Percentiles rank a stretch among this genome's conserved stretches.
phyloP scores from a whole-genome alignment of 805 yeast species.

The Yarrowia divulgata region DNA sequence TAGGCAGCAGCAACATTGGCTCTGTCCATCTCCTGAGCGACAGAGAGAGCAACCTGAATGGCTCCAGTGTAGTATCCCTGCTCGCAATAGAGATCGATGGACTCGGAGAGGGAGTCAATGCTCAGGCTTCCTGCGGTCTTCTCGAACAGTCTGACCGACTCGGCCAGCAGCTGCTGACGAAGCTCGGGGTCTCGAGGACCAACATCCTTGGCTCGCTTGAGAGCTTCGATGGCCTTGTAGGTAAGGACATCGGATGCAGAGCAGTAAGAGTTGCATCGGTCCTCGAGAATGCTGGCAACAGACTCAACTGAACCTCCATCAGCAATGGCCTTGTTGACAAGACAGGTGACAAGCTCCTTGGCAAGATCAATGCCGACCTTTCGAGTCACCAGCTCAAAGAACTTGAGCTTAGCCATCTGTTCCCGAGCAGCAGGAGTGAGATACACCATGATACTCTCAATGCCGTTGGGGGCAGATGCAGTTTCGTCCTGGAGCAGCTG shows the following conservation, averaged over 20 bases:
- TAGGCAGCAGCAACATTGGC: constrained; percentile 66
- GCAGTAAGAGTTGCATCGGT: constrained; percentile 93
- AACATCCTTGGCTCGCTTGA: constrained; percentile 82
- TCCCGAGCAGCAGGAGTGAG: constrained; percentile 72
- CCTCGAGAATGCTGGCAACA: constrained; percentile 86
- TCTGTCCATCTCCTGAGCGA: constrained; percentile 72
- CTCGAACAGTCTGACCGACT: constrained; percentile 78
- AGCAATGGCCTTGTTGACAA: constrained; percentile 85
- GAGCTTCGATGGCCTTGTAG: constrained; percentile 90
- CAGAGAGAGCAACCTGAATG: constrained; percentile 77
- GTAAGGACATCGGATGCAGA: constrained; percentile 92
- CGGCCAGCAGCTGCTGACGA: constrained; percentile 66
- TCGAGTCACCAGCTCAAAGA: constrained; percentile 80
- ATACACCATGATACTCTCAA: constrained; percentile 73
- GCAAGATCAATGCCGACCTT: constrained; percentile 67
- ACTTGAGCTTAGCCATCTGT: constrained; percentile 69
- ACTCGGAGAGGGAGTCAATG: constrained; percentile 80
- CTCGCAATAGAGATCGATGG: constrained; percentile 76
- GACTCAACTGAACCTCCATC: constrained; percentile 93
- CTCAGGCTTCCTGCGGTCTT: constrained; percentile 80
- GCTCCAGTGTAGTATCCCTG: constrained; percentile 86
- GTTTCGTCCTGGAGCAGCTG: constrained; percentile 79
- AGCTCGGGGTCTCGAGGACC: constrained; percentile 74
- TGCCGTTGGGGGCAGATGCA: constrained; percentile 53
- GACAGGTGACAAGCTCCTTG: constrained; percentile 85